These are phyloP conservation scores for Pseudocercospora eumusae DNA, from an alignment of 2,329 filamentous ascomycete genomes.

Conservation along the genomic window DNA sequence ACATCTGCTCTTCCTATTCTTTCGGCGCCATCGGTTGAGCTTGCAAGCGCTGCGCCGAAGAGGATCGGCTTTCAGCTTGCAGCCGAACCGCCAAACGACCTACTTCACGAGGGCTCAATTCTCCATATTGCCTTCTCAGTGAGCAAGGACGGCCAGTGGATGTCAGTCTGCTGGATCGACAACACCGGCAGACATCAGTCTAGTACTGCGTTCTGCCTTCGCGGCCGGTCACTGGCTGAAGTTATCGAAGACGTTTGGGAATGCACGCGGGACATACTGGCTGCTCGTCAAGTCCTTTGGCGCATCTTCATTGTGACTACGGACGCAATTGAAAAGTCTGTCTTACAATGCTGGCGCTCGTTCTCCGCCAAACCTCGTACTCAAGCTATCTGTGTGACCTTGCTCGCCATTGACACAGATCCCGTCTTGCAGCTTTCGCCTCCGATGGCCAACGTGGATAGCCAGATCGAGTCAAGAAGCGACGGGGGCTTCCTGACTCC, in stretches of 20 bases:
- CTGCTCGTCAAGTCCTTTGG: constrained; percentile 71
- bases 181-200: constrained; percentile 72
- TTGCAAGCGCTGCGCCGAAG: constrained; percentile 70
- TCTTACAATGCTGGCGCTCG: constrained; percentile 32
- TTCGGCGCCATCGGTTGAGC: constrained; percentile 69
- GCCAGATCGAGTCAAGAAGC: constrained; percentile 19
- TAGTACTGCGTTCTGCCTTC: constrained; percentile 70
- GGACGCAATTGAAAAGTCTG: constrained; percentile 22
- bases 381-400: constrained; percentile 40
- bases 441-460: constrained; percentile 16
- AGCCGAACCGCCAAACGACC: constrained; percentile 66
- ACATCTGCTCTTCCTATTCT: constrained; percentile 47
- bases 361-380: constrained; percentile 40
- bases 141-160: constrained; percentile 74
- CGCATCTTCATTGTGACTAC: constrained; percentile 66
- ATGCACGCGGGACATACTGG: constrained; percentile 69
- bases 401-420: constrained; percentile 28
- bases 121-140: constrained; percentile 78
- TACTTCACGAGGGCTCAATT: constrained; percentile 75
- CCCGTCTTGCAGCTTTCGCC: constrained; percentile 28
- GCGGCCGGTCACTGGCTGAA: constrained; percentile 62
- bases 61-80: constrained; percentile 74
- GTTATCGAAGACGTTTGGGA: constrained; percentile 77
- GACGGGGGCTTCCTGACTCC: constrained; percentile 57
- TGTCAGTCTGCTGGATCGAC: constrained; percentile 79